Percentiles rank a stretch among this genome's conserved stretches.
Conservation (phyloP, 2,329 filamentous ascomycete genomes). For the Trichophyton mentagrophytes region DNA sequence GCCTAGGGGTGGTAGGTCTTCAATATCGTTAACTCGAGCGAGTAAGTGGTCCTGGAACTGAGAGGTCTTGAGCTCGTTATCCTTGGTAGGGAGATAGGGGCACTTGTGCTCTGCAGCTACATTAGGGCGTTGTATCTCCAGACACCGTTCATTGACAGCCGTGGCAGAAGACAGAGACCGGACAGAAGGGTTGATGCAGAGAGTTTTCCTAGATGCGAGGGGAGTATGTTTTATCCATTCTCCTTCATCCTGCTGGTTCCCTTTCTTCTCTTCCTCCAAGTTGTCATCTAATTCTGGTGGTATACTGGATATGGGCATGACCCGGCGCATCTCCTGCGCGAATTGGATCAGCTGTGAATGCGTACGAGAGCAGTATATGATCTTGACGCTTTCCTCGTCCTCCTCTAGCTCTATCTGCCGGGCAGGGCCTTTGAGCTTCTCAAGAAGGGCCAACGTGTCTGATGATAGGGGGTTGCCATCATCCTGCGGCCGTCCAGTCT, state of each 20-base stretch:
- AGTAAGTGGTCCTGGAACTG: conserved; percentile 76
- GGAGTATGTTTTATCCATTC: conserved; percentile 69
- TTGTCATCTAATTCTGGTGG: conserved; percentile 28
- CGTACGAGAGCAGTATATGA: conserved; percentile 85
- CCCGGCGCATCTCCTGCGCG: conserved; percentile 64
- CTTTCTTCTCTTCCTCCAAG: conserved; percentile 15
- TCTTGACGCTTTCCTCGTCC: conserved; percentile 57
- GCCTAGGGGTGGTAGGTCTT: conserved; percentile 71
- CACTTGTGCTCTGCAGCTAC: conserved; percentile 55
- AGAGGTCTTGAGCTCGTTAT: conserved; percentile 57
- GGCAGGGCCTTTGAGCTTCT: conserved; percentile 44
- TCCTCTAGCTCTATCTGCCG: conserved; percentile 19
- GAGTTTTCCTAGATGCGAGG: conserved; percentile 71
- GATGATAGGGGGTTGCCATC: conserved; percentile 44
- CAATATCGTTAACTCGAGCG: conserved; percentile 80
- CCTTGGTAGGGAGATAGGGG: conserved; percentile 62
- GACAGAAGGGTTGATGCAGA: conserved; percentile 82
- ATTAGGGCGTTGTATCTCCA: conserved; percentile 70
- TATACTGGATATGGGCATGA: conserved; percentile 62
- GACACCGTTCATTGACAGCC: conserved; percentile 85
- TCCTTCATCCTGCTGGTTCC: conserved; percentile 22
- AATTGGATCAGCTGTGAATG: conserved; percentile 89
- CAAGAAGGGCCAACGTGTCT: conserved; percentile 62
- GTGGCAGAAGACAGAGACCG: conserved; percentile 54
- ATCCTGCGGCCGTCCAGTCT: conserved; percentile 17